Evolutionary conservation across 208 protist species (phyloP).

Genomic region (Leishmania turanica): DNA sequence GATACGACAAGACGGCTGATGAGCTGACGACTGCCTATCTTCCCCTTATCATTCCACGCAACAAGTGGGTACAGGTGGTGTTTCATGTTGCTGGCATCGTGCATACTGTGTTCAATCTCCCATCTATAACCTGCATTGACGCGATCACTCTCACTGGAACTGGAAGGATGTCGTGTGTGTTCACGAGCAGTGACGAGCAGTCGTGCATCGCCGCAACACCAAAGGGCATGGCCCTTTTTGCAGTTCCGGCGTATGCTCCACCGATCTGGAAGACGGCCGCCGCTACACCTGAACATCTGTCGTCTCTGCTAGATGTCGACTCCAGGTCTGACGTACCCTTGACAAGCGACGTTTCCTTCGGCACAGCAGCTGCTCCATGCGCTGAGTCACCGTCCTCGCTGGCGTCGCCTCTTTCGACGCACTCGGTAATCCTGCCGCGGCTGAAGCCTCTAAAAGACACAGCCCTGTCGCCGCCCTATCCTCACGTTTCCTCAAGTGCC

Average conservation of each 20-base stretch:
- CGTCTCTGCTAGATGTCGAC: conserved; percentile 6
- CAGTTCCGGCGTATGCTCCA: conserved; percentile 79
- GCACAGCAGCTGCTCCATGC: not conserved
- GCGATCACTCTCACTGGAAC: conserved; percentile 60
- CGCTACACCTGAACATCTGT: not conserved
- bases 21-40: conserved; percentile 52
- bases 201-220: conserved; percentile 70
- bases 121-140: conserved; percentile 68
- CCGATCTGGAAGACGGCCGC: conserved; percentile 69
- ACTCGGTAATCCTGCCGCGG: not conserved
- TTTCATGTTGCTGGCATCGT: conserved; percentile 81
- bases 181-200: conserved; percentile 66
- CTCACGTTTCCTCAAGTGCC: not conserved
- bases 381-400: conserved; percentile 3
- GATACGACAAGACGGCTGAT: conserved; percentile 32
- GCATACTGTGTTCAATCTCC: conserved; percentile 56
- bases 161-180: conserved; percentile 45
- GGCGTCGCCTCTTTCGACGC: not conserved
- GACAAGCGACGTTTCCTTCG: not conserved
- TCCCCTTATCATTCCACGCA: conserved; percentile 77
- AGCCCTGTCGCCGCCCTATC: not conserved
- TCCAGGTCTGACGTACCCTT: not conserved
- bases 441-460: conserved; percentile 5
- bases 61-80: conserved; percentile 86
- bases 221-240: conserved; percentile 71